Percentiles rank a stretch among this genome's conserved stretches.
Conservation (phyloP, 306 rosid species). For the Cicer bijugum region DNA sequence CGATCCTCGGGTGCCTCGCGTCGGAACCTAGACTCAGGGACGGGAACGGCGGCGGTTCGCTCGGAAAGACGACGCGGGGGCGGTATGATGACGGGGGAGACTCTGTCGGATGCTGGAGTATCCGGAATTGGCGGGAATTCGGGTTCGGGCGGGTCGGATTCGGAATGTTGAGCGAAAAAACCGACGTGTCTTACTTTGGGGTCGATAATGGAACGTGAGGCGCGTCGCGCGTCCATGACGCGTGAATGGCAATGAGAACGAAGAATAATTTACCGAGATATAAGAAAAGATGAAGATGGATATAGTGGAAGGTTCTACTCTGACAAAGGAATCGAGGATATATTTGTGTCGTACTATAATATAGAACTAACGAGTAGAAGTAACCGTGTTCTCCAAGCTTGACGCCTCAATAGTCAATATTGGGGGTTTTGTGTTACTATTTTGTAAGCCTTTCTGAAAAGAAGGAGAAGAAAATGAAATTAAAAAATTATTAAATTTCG, state of each 20-base stretch:
- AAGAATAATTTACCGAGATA: neutral
- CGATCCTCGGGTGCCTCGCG: constrained; percentile 49
- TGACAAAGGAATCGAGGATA: neutral
- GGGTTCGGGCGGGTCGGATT: constrained; percentile 42
- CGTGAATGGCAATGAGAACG: neutral
- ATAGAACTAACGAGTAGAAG: too few species aligned
- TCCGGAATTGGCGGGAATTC: constrained; percentile 39
- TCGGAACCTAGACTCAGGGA: constrained; percentile 59
- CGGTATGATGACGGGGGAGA: constrained; percentile 67
- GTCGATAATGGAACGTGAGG: constrained; percentile 56
- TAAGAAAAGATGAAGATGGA: neutral
- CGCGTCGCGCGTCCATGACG: constrained; percentile 71
- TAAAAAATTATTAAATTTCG: too few species aligned
- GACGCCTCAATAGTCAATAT: too few species aligned
- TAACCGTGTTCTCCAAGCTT: too few species aligned
- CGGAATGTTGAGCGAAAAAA: constrained; percentile 54
- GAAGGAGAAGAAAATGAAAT: too few species aligned
- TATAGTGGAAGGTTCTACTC: neutral
- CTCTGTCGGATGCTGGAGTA: constrained; percentile 45
- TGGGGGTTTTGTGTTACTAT: too few species aligned
- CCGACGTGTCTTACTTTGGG: constrained; percentile 83
- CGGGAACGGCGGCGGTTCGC: constrained; percentile 65
- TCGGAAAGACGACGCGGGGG: constrained; percentile 67
- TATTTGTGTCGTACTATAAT: too few species aligned
- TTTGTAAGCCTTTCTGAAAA: too few species aligned